Percentiles rank a stretch among this genome's conserved stretches.
Evolutionary conservation across 306 rosid species (phyloP).

Genomic region (Quercus robur): DNA sequence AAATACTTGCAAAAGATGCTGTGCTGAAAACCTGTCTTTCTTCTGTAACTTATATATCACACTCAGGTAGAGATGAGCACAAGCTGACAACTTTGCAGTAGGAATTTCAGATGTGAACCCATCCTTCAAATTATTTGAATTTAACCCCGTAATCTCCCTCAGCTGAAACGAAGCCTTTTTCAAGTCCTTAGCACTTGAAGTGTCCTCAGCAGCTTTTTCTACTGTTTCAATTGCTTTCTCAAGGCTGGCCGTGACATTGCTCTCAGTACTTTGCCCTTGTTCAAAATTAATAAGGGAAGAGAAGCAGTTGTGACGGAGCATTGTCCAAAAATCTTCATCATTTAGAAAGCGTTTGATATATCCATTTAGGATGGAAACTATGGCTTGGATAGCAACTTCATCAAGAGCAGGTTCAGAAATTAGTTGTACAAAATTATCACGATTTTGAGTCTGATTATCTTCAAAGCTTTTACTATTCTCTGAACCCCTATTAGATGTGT

Average conservation of each 20-base stretch:
- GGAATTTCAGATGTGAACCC: conserved; percentile 53
- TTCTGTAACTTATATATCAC: conserved; percentile 56
- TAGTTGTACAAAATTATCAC: conserved; percentile 1
- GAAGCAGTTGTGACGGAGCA: conserved; percentile 46
- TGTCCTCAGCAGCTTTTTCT: conserved; percentile 50
- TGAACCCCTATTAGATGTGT: conserved; percentile 17
- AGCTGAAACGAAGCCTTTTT: conserved; percentile 60
- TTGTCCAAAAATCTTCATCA: conserved; percentile 53
- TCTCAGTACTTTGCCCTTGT: conserved; percentile 34
- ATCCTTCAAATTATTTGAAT: conserved; percentile 50
- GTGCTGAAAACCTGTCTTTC: conserved; percentile 61
- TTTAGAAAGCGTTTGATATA: conserved; percentile 50
- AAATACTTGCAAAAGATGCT: conserved; percentile 84
- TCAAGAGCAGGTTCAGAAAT: conserved; percentile 34
- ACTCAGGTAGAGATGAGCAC: conserved; percentile 93
- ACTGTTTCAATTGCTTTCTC: conserved; percentile 72
- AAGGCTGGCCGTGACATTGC: conserved; percentile 53
- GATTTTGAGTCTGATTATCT: conserved; percentile 10
- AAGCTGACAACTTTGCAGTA: conserved; percentile 65
- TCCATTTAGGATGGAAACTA: conserved; percentile 71
- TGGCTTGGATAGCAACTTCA: conserved; percentile 51
- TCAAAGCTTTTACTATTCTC: conserved; percentile 24
- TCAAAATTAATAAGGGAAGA: conserved; percentile 46
- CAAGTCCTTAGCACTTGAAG: conserved; percentile 39
- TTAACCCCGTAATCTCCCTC: conserved; percentile 65